Evolutionary conservation across 2,329 filamentous ascomycete species (phyloP), one percentile per base, ranked within the genome.

Genomic region (Beauveria sp.): DNA sequence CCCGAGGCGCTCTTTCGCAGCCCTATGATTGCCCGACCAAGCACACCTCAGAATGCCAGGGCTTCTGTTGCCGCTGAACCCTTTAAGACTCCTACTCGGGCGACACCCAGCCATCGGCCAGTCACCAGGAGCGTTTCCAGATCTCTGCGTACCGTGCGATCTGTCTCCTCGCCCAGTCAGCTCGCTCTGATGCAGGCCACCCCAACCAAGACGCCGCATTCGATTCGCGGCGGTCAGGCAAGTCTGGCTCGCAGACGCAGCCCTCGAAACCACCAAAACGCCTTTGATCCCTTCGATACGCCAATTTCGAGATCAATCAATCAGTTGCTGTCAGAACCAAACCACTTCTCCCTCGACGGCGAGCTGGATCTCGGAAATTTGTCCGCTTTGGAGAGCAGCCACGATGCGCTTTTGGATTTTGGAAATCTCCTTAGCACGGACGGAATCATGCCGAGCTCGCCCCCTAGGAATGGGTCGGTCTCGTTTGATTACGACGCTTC

Each of bases 1-100:
- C 72, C 89, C 6, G 82, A 85, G 46, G 79, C 82, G 55, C 79
- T 95, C 5, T 93, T 95, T 67, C 86, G 87, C 62, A 88, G 77
- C 69, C 82, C 74, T 64, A 76, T 76, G 61, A 60, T 66, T 31
- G 65, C 69, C 66, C 71, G 80, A 67, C 79, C 74, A 58, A 86
- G 76, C 58, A 86, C 79, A 4, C 83, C 80, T 64, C 79, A 79
- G 63, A 83, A 81, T 48, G 67, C 72, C 5, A 81, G 79, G 70
- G 60, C 65, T 1, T 58, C 64, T 14, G 55, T 66, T 1, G 75
- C 77, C 62, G 73, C 76, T 42, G 77, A 77, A 56, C 74, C 75
- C 2, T 84, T 86, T 71, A 87, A 86, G 71, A 88, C 86, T 3
- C 85, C 86, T 1, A 84, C 84, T 1, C 82, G 80, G n/a, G 79